Evolutionary conservation across 2,329 filamentous ascomycete genomes (phyloP), one percentile per base, ranked within the genome.

Genomic region (Dryadomyces quercivorus): DNA sequence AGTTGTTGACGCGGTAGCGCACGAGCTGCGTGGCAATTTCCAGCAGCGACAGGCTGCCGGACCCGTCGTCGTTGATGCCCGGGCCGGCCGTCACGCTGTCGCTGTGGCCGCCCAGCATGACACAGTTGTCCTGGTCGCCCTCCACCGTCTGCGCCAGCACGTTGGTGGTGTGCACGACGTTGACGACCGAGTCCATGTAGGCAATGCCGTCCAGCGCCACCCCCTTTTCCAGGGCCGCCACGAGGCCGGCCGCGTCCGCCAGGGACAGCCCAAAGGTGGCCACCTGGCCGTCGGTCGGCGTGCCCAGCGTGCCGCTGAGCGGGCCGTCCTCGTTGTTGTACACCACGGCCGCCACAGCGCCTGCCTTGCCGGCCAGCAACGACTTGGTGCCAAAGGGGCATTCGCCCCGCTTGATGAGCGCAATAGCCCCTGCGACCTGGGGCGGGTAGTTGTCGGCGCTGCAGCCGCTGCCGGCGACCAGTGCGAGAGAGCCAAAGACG

Each of bases 31-130:
- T 75, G 1, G 82, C 81, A 9, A 85, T 71, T 63, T 85, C 82
- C 43, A 85, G 74, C 5, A 85, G 69, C 0, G 78, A 76, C 54
- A 81, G 62, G 38, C 76, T 81, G 54, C 86, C 86, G 3, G 82
- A 84, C 49, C 86, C 86, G 62, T 90, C 84, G 61, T 90, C 86
- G 66, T 90, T 90, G 73, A 90, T 88, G 20, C 86, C 86, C 0
- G 82, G 81, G 1, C 82, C 82, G 52, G 78, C 81, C 0, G 71
- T 63, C 16, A 85, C 82, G 58, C 76, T 79, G 64, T 85, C 81
- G 38, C 75, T 81, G 69, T 85, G 82, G 2, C 74, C 82, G 18
- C 82, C 81, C 0, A 84, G 72, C 77, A 83, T 80, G 48, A 85
- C 78, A 61, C 79, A 82, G 68, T 85, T 83, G 38, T 83, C 70